Evolutionary conservation across 768 basidiomycete genomes (phyloP).

Genomic region (Cyathus striatus): DNA sequence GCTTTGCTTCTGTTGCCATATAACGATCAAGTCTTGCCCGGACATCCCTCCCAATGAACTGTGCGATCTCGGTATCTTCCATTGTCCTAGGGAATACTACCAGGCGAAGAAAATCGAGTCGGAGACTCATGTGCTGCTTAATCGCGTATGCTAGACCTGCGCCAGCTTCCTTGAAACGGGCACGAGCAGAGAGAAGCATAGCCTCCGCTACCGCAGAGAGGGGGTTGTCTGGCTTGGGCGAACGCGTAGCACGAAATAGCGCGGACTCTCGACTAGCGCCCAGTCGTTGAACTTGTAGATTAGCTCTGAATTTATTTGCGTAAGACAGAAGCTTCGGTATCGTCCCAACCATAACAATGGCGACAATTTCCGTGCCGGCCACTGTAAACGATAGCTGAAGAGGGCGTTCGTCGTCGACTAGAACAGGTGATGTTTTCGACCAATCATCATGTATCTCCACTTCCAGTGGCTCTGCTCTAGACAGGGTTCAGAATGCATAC

Average conservation of each 20-base stretch:
- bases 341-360: constrained; percentile 66
- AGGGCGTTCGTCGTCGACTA: constrained; percentile 39
- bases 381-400: constrained; percentile 75
- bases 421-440: constrained; percentile 42
- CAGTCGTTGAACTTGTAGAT: constrained; percentile 66
- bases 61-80: constrained; percentile 72
- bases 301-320: constrained; percentile 66
- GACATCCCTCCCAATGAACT: constrained; percentile 64
- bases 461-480: constrained; percentile 72
- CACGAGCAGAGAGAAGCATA: constrained; percentile 71
- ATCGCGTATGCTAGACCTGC: constrained; percentile 55
- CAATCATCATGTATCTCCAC: constrained; percentile 81
- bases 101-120: constrained; percentile 57
- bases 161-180: constrained; percentile 65
- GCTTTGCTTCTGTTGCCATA: constrained; percentile 41
- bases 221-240: constrained; percentile 73
- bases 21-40: constrained; percentile 67
- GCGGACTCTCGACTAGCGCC: constrained; percentile 77
- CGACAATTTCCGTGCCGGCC: constrained; percentile 60
- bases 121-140: constrained; percentile 70
- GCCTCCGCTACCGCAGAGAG: constrained; percentile 84
- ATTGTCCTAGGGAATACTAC: constrained; percentile 78
- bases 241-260: constrained; percentile 68
- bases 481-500: constrained; percentile 3
- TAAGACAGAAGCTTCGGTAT: constrained; percentile 76